Evolutionary conservation across 371 early-diverging fungal genomes (phyloP), one percentile per base, ranked within the genome.

Genomic region (Apophysomyces ossiformis): DNA sequence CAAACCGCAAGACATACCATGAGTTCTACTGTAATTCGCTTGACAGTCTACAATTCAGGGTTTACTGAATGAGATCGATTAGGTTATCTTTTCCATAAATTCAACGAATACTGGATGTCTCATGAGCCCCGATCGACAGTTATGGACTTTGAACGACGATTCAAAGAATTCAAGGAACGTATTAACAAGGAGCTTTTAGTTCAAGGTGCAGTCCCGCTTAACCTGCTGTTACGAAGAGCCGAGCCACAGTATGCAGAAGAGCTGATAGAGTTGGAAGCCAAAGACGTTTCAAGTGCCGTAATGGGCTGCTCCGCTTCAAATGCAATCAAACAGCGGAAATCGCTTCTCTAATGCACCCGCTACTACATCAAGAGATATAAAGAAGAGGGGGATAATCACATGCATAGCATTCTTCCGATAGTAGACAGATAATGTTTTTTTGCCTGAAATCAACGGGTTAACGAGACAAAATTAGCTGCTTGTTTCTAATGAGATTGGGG

Each of bases 111-210:
- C 63, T 94, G 94, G 94, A 85, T 77, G 1, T 67, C 77, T 4
- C 78, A 84, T 38, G 81, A 72, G 32, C 84, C 86, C 16, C 72
- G 79, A 56, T 71, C 88, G 57, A 85, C 87, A 4, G 83, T 90
- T 6, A 91, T 94, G 90, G 92, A 94, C 61, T 94, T 94, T 73
- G 86, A 87, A 64, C 58, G 72, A 1, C 79, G 85, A 37, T 92
- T 94, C 75, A 71, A 70, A 13, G 82, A 85, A 43, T 91, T 91
- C 73, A 83, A 85, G 62, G 50, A 16, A 35, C 45, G 68, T 13
- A 71, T 87, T 32, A 82, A 88, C 63, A 65, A 63, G 21, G 78
- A 81, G 41, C 58, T 91, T 16, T 46, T 75, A 57, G 66, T 66
- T 37, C 70, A 77, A 37, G 39, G 63, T 41, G 58, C 69, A 1